Evolutionary conservation across 768 basidiomycete genomes (phyloP).

Genomic region (Rhizopogon rudus): DNA sequence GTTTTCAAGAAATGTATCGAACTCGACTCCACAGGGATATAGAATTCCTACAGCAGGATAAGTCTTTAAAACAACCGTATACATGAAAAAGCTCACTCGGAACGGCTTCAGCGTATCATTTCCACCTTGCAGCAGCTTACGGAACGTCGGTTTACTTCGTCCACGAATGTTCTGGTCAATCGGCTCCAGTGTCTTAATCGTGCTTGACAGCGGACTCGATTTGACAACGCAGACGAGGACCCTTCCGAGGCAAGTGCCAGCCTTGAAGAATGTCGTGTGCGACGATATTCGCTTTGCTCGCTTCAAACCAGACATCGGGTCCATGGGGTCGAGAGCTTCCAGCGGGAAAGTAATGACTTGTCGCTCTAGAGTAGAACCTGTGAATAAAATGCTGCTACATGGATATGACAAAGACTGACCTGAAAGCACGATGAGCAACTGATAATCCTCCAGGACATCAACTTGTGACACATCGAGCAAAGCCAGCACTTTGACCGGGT

Average conservation of each 20-base stretch:
- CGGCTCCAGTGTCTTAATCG: constrained; percentile 96
- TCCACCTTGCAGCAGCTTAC: constrained; percentile 88
- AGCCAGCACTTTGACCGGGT: constrained; percentile 87
- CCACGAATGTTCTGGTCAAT: constrained; percentile 85
- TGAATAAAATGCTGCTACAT: background rate
- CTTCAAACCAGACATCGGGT: constrained; percentile 87
- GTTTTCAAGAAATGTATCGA: constrained; percentile 98
- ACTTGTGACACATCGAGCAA: constrained; percentile 90
- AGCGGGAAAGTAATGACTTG: constrained; percentile 95
- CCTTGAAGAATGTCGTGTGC: constrained; percentile 97
- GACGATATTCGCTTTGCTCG: constrained; percentile 93
- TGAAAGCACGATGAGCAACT: constrained; percentile 97
- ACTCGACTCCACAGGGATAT: constrained; percentile 95
- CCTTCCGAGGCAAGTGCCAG: constrained; percentile 85
- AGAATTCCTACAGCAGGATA: constrained; percentile 72
- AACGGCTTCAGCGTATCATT: constrained; percentile 92
- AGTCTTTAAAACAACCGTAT: background rate
- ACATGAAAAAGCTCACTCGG: constrained; percentile 49
- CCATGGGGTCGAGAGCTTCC: constrained; percentile 85
- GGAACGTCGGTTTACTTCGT: constrained; percentile 85
- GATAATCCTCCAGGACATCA: constrained; percentile 94
- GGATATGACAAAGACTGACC: constrained; percentile 41
- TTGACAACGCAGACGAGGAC: constrained; percentile 97
- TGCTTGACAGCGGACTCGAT: constrained; percentile 89
- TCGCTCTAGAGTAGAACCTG: constrained; percentile 54